Percentiles rank a stretch among this genome's conserved stretches.
These are phyloP conservation scores for Gyromitra esculenta DNA, from an alignment of 2,329 filamentous ascomycete species.

Conservation along the genomic window DNA sequence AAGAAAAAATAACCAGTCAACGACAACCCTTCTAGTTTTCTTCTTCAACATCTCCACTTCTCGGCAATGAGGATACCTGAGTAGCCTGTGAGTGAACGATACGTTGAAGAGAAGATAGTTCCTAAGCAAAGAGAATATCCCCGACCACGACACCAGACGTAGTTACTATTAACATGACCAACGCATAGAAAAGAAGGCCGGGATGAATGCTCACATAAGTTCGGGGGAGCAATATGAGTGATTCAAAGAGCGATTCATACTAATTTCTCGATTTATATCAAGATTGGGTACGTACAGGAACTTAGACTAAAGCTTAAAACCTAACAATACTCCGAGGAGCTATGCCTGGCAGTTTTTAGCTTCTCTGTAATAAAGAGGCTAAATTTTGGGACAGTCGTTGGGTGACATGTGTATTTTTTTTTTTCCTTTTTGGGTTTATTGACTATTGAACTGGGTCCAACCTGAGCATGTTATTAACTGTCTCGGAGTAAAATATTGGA, in stretches of 20 bases:
- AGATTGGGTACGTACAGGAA: not conserved
- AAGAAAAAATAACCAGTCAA: constrained; percentile 14
- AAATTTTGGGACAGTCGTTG: constrained; percentile 17
- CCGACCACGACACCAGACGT: not conserved
- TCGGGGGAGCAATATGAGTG: too few relatives aligned
- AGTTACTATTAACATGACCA: not conserved
- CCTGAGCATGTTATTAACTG: constrained; percentile 13
- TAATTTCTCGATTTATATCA: constrained; percentile 15
- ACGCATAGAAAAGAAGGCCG: not conserved
- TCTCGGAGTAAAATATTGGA: constrained; percentile 27
- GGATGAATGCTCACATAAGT: constrained; percentile 4
- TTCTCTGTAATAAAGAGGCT: constrained; percentile 5
- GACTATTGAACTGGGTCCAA: constrained; percentile 24
- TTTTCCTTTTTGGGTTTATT: constrained; percentile 41
- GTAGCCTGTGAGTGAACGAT: constrained; percentile 1
- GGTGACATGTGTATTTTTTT: constrained; percentile 41
- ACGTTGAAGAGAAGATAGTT: constrained; percentile 1
- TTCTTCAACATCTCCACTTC: not conserved
- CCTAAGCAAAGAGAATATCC: not conserved
- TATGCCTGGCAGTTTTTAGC: not conserved
- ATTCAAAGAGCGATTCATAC: not conserved
- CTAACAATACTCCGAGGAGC: not conserved
- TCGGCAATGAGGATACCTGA: constrained; percentile 13
- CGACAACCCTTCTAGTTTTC: not conserved
- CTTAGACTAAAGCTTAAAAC: not conserved